Conservation (phyloP, 768 basidiomycete species). For the Boletus reticuloceps region DNA sequence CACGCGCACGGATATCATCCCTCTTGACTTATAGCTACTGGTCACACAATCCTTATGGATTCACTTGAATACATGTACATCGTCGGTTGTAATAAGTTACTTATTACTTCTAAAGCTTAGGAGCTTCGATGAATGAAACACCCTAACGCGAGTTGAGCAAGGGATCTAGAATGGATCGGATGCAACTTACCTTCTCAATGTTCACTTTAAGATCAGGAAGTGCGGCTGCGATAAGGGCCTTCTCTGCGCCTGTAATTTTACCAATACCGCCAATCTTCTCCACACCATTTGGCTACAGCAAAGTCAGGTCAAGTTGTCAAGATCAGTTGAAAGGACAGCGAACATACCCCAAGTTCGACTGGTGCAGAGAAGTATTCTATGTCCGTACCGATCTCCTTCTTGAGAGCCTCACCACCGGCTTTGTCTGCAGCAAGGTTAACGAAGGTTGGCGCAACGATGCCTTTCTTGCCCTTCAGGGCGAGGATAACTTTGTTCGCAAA, state of each 20-base stretch:
- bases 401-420: constrained; percentile 68
- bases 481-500: constrained; percentile 82
- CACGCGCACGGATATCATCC: constrained; percentile 19
- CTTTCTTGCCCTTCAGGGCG: constrained; percentile 86
- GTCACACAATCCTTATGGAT: background rate
- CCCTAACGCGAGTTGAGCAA: constrained; percentile 17
- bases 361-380: constrained; percentile 88
- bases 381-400: constrained; percentile 71
- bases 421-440: constrained; percentile 76
- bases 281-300: constrained; percentile 70
- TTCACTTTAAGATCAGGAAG: constrained; percentile 74
- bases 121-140: constrained; percentile 21
- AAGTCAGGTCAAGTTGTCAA: constrained; percentile 2
- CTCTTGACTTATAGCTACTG: background rate
- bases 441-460: constrained; percentile 79
- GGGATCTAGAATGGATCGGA: background rate
- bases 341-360: constrained; percentile 80
- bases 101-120: constrained; percentile 25
- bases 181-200: constrained; percentile 60
- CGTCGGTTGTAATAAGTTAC: no score
- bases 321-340: background rate
- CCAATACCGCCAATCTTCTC: constrained; percentile 83
- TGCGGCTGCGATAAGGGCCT: constrained; percentile 73
- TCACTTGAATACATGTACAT: constrained; percentile 3
- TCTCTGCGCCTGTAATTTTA: constrained; percentile 66